A percentile compares a stretch with the other conserved stretches of the same genome.
Evolutionary conservation across 192 early-diverging fungal genomes (phyloP).

Genomic region (Umbelopsis isabellina): DNA sequence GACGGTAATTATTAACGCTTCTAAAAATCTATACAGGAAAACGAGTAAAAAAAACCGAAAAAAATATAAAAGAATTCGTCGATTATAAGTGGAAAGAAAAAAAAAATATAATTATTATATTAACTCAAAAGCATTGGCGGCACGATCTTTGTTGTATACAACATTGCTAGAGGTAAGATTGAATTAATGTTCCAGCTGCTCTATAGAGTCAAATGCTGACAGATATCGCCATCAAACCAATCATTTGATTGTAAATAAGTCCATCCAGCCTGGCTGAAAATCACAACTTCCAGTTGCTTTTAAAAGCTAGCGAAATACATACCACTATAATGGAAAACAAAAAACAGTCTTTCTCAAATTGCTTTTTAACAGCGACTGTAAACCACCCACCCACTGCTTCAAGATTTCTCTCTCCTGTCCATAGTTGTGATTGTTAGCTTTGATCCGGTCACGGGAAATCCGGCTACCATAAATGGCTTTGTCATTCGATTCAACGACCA

Average conservation of each 20-base stretch:
- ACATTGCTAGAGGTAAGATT: background rate
- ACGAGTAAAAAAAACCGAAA: conserved; percentile 15
- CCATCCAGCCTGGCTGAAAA: background rate
- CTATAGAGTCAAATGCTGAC: conserved; percentile 16
- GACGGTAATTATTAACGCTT: background rate
- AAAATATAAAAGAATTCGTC: background rate
- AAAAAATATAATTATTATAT: conserved; percentile 3
- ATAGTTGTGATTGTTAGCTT: too few relatives aligned
- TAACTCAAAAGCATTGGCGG: background rate
- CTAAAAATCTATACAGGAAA: conserved; percentile 12
- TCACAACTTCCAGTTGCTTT: background rate
- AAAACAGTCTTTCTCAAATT: background rate
- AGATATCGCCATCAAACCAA: conserved; percentile 14
- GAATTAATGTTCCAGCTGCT: conserved; percentile 9
- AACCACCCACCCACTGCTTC: too few relatives aligned
- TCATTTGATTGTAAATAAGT: conserved; percentile 13
- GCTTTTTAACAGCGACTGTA: background rate
- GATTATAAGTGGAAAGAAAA: background rate
- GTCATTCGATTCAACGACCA: too few relatives aligned
- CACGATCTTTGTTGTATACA: background rate
- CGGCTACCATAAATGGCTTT: too few relatives aligned
- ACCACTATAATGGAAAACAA: background rate
- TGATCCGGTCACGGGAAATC: too few relatives aligned
- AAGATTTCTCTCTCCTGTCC: too few relatives aligned
- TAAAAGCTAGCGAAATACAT: background rate